Evolutionary conservation across 768 basidiomycete species (phyloP), one percentile per base, ranked within the genome.

Genomic region (Kwoniella dendrophila): DNA sequence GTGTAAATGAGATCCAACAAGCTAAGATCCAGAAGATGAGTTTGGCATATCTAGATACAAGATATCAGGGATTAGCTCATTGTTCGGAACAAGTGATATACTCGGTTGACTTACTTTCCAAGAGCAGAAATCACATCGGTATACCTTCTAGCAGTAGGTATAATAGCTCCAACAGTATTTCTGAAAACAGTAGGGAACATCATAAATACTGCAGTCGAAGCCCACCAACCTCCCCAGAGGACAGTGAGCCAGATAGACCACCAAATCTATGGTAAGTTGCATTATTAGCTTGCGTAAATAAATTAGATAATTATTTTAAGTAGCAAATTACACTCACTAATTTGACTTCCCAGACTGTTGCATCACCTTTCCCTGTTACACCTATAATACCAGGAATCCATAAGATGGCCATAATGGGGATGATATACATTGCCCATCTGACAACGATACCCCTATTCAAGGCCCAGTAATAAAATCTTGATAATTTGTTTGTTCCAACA

Each of bases 191-290:
- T 62, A n/a, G 81, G 82, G 20, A 79, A 65, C 30, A 81, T 60
- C 74, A 80, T 74, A 44, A 87, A 83, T 18, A 78, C 74, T 10
- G 89, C 89, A 22, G 89, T 82, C 1, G 87, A 81, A 33, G 80
- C 85, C 90, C 90, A 93, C 88, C 89, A 93, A 18, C 88, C 88
- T 73, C 78, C 85, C 92, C 92, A 95, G 4, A 85, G 80, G 32
- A 93, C 85, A 38, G 83, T 85, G 29, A 92, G 80, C 90, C 90
- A 95, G 59, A 91, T 86, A 61, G 87, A 89, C 90, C 90, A 92
- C 85, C 86, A 90, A 5, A 88, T 55, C 47, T 76, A 55, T 3
- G 29, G 89, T 11, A 87, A 79, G 84, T 86, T 44, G 50, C 41
- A 20, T 27, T 33, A 27, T 24, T 29, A 32, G 26, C 26, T 10